Evolutionary conservation across 257 asterid species (phyloP), one percentile per base, ranked within the genome.

Genomic region (Solanum neorickii): DNA sequence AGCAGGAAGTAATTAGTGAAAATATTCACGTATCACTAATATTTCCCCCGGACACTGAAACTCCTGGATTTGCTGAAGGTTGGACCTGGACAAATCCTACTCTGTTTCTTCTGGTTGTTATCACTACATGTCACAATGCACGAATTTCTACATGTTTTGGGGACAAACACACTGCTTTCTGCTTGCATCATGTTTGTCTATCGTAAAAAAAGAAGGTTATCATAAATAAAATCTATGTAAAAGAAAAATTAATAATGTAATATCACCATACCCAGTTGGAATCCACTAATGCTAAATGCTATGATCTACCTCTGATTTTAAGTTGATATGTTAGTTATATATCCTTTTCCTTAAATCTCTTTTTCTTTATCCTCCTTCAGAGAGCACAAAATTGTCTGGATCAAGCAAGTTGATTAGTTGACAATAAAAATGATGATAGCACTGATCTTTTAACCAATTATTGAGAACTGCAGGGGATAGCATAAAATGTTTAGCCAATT

Each of bases 21-120:
- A 90, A 97, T 92, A 96, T 97, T 89, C 99, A 96, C 75, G 92
- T 97, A 85, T 95, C 99, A 47, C 95, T 97, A 78, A 92, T 97
- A 87, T 97, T 95, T 87, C 99, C 99, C 49, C 99, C 99, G 1
- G 99, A 96, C 90, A 97, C 99, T 9, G 99, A 97, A 83, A 97
- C 99, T 70, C 99, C 99, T 74, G 99, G 99, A 46, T 91, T 94
- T 69, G 96, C 89, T 0, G 98, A 97, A 97, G 99, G 99, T 92
- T 80, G 85, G 85, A 47, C 66, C n/a, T 80, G 44, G 29, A 47
- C 12, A 77, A 35, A 29, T 47, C 29, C 68, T 49, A 29, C 44
- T 47, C 29, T 27, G 44, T 80, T 80, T 47, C 85, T 80, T 80
- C 35, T 76, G 83, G 42, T 80, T 80, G 62, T 44, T 77, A 44